Evolutionary conservation across 805 yeast genomes (phyloP), one percentile per base, ranked within the genome.

Genomic region (Starmerella lactis-condensi): DNA sequence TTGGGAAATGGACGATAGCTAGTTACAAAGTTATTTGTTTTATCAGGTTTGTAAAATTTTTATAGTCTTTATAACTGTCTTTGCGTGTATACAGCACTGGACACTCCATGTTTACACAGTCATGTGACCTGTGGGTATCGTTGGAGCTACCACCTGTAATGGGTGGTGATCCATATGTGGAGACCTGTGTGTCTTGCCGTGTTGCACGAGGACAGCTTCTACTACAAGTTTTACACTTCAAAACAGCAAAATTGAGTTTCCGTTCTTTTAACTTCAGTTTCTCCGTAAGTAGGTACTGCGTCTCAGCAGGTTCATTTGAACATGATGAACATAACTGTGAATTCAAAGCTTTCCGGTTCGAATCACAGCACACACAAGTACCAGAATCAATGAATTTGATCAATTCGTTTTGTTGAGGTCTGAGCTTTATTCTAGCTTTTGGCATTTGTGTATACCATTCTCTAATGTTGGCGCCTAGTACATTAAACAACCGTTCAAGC

Each of bases 371-470:
- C 27, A 14, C 48, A 44, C 12, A 12, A 14, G 33, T 28, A 5
- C 30, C 25, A 5, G 16, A 17, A 11, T 14, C 29, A 4, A 17
- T 12, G 21, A 12, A 22, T 23, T 15, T 10, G 13, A 13, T 10
- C 11, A 11, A 10, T n/a, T 24, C 9, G 13, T 24, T 11, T n/a
- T 15, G 28, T 6, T 13, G 13, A 6, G 17, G 10, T 29, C 24
- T n/a, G 29, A 14, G 14, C 21, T 16, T n/a, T n/a, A n/a, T n/a
- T n/a, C n/a, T n/a, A 7, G 6, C 19, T 3, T 39, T 33, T 0
- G 92, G 79, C 57, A 82, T 59, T 17, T 70, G 77, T 8, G 53
- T 52, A 39, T 71, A 77, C 98, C 98, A 89, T 4, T 58, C 59
- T 25, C 60, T 58, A 5, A 83, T 62, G 53, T 81, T 75, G 2